Evolutionary conservation across 2,329 filamentous ascomycete genomes (phyloP).

Genomic region (Cercospora janseana): DNA sequence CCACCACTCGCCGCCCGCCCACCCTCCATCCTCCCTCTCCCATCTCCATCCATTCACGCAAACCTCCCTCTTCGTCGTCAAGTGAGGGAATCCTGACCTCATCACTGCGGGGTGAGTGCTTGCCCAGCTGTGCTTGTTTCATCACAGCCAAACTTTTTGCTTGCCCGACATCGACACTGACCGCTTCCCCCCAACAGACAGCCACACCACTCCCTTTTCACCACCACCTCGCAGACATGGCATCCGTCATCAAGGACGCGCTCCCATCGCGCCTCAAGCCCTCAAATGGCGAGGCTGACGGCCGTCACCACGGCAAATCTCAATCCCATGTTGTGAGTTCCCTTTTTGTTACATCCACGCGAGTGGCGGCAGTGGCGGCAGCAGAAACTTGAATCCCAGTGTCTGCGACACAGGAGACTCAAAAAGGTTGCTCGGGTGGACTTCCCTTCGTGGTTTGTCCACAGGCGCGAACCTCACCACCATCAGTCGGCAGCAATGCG

Average conservation of each 20-base stretch:
- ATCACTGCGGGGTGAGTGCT: slow-evolving; percentile 13
- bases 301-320: slow-evolving; percentile 77
- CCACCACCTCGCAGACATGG: slow-evolving; percentile 29
- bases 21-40: not conserved
- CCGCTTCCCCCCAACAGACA: slow-evolving; percentile 15
- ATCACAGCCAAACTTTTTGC: slow-evolving; percentile 13
- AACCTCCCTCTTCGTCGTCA: not conserved
- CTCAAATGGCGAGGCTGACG: slow-evolving; percentile 43
- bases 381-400: not conserved
- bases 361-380: slow-evolving; percentile 15
- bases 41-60: not conserved
- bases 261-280: slow-evolving; percentile 81
- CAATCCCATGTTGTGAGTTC: slow-evolving; percentile 78
- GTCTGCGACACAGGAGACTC: not conserved
- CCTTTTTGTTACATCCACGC: slow-evolving; percentile 3
- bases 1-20: not conserved
- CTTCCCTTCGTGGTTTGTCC: too few relatives aligned
- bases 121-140: slow-evolving; percentile 8
- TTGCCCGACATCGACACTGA: slow-evolving; percentile 14
- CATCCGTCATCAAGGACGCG: slow-evolving; percentile 66
- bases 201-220: slow-evolving; percentile 14
- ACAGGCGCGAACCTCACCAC: too few relatives aligned
- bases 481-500: too few relatives aligned
- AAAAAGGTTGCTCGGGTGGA: too few relatives aligned
- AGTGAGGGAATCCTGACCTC: slow-evolving; percentile 5